These are phyloP conservation scores for Chaetothyriales sp. DNA, from an alignment of 2,329 filamentous ascomycete species.

Conservation along the genomic window DNA sequence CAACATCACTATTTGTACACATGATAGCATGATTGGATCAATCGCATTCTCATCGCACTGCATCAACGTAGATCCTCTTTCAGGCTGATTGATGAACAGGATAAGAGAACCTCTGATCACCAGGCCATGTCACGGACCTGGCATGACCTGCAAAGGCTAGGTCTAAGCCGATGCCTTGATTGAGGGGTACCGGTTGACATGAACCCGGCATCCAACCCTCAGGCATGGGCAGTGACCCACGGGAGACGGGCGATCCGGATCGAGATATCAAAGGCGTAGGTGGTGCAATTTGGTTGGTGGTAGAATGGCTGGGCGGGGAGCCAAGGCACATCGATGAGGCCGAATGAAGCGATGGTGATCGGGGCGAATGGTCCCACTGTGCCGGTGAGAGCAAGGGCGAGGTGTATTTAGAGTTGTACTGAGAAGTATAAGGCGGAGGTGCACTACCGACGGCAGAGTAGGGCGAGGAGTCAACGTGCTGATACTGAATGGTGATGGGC, in stretches of 20 bases:
- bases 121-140: too few relatives aligned
- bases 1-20: too few relatives aligned
- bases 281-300: neutral
- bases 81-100: too few relatives aligned
- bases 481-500: neutral
- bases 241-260: neutral
- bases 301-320: neutral
- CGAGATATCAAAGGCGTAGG: neutral
- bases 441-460: neutral
- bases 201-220: too few relatives aligned
- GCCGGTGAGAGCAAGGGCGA: neutral
- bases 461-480: neutral
- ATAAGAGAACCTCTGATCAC: too few relatives aligned
- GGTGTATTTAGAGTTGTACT: neutral
- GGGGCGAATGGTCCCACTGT: neutral
- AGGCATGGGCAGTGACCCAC: too few relatives aligned
- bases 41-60: too few relatives aligned
- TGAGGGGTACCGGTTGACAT: too few relatives aligned
- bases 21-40: too few relatives aligned
- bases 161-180: too few relatives aligned
- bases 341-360: neutral
- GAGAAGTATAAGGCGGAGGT: neutral
- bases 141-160: too few relatives aligned
- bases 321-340: neutral
- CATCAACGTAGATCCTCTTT: too few relatives aligned